Base-by-base conservation (phyloP, 2,329 filamentous ascomycete species). In the Mycocentrospora acerina region DNA sequence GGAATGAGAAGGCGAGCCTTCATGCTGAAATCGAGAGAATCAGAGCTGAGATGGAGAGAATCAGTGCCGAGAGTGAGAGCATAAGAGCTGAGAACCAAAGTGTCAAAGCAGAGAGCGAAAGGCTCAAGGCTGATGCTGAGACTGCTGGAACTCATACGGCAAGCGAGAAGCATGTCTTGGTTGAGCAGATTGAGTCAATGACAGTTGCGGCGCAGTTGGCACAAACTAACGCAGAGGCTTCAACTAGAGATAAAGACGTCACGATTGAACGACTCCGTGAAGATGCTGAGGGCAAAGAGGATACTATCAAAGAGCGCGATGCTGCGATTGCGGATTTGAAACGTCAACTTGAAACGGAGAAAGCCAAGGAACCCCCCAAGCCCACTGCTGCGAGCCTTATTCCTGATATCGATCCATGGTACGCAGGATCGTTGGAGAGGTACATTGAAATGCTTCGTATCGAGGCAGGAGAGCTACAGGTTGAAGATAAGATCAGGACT, bases 341-440 rank as follows among this genome's bases (percentile, higher is more conserved):
- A 22, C 44, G 44, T 22, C 47, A 63, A 30, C 46, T 61, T 14
- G 60, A 61, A 15, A 45, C 47, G 10, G 61, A 65, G 37, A 60
- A 45, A 31, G 29, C 39, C 15, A 62, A 52, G 30, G 53, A 57
- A 13, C 8, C 28, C 8, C 44, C 48, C 4, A 53, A 55, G 25
- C 49, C 58, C 22, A 54, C 55, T n/a, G 43, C 61, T 29, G 47
- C 49, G 16, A 64, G 68, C 37, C 40, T 67, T 34, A 71, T 79
- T 47, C 73, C 74, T 16, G 77, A 78, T 47, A 64, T 81, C n/a
- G 75, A 79, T 43, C 72, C 76, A 3, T 80, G 78, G 74, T 80
- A 74, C 47, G 75, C 71, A 48, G 75, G 76, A 2, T 80, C 78
- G 17, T 56, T 81, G 32, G 72, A 76, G 33, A 68, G 77, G 28